Evolutionary conservation across 1,284 basidiomycete genomes (phyloP), one percentile per base, ranked within the genome.

Genomic region (Coriolopsis trogii): DNA sequence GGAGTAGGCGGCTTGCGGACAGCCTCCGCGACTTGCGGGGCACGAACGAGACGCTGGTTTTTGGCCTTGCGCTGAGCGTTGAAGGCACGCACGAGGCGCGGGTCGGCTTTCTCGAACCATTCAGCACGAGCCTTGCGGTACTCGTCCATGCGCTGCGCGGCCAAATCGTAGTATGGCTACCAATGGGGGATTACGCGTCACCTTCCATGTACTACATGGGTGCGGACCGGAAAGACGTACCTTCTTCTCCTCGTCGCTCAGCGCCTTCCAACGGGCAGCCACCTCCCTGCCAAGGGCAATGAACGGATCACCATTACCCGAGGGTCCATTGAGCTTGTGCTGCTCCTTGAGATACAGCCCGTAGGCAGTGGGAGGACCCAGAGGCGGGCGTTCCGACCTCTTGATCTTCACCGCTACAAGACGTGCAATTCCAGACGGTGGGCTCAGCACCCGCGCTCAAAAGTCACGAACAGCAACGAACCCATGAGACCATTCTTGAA

Each of bases 181-280:
- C 18, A 15, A 6, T 16, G 9, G 12, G 23, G 9, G 31, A n/a
- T 12, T 6, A 37, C 9, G 20, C 25, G 9, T 4, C 20, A 16
- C n/a, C 13, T 15, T 12, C 30, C 33, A 34, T n/a, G n/a, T n/a
- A n/a, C n/a, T n/a, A n/a, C n/a, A 18, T 8, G 15, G 12, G 9
- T 18, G 25, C 8, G 20, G 13, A 13, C 10, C 13, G 39, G 16
- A 23, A 6, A 7, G 4, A 46, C 50, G 16, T 23, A 65, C 63
- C 52, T 62, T 46, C 53, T 61, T 66, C 46, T 58, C 60, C n/a
- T 48, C 51, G 1, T 63, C 64, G 20, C 49, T 46, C 20, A 67
- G 34, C 3, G 33, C 13, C 13, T 44, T 37, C 63, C 64, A 62
- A 7, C 16, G 40, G 15, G 38, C 40, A 9, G 38, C 37, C 13